Base-by-base conservation (phyloP, 768 basidiomycete species). In the Hirschioporus abietinus region DNA sequence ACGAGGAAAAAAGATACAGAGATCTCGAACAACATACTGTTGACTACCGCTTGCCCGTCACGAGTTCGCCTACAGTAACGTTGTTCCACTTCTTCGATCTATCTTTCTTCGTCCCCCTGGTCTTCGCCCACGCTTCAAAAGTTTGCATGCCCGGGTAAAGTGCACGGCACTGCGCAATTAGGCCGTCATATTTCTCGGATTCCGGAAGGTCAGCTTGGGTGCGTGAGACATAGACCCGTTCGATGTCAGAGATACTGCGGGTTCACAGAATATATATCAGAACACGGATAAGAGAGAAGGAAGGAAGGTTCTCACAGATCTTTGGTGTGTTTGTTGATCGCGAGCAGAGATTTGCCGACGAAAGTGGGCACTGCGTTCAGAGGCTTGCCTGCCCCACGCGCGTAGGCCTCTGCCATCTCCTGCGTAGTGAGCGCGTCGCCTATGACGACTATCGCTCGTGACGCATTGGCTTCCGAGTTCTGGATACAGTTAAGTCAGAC, bases 121-220 rank as follows among this genome's bases (percentile, higher is more conserved):
- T 64, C 65, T 20, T 57, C 35, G 63, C 63, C 69, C 69, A 70
- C 26, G n/a, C 42, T 35, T 68, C 68, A 58, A 68, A 66, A 10
- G 62, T 64, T 34, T 59, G 65, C 63, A 70, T 70, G n/a, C 59
- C 69, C n/a, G 69, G 69, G 26, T 68, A 64, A 10, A 68, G 25
- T 20, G 26, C 58, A 15, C 59, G 42, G 57, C 42, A 35, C 5
- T 63, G 26, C 60, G 10, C 57, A 59, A 70, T 17, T 27, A 66
- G 58, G 5, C 27, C 42, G 9, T 68, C 65, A 58, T 27, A 65
- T 26, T 35, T 24, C 35, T 60, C 67, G 25, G 35, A 30, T 20
- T 52, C 42, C 42, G 42, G 42, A 1, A 52, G 42, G 12, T 63
- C 60, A 20, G 36, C 62, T 6, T 9, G 23, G 25, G n/a, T 35